Evolutionary conservation across 306 rosid species (phyloP).

Genomic region (Delonix regia): DNA sequence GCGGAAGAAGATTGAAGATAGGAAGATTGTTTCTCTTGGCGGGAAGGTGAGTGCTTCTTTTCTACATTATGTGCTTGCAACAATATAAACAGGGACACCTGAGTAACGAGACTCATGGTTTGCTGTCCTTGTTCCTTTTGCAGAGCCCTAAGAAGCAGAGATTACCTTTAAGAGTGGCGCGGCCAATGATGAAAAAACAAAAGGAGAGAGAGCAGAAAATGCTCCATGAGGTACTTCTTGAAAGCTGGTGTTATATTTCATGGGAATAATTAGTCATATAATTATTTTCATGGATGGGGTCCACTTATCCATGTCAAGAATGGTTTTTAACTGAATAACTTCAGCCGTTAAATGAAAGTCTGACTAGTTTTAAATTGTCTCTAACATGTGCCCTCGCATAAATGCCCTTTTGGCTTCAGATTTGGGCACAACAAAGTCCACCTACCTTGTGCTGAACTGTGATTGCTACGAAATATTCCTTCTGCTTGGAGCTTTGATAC

Average conservation of each 20-base stretch:
- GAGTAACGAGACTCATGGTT: background rate
- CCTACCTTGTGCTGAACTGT: background rate
- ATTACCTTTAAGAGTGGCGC: conserved; percentile 58
- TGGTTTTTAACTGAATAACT: background rate
- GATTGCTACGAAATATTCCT: background rate
- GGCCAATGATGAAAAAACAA: conserved; percentile 61
- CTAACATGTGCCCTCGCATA: background rate
- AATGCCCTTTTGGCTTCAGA: background rate
- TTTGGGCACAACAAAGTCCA: no score
- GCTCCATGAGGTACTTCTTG: conserved; percentile 50
- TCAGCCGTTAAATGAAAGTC: background rate
- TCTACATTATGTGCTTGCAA: background rate
- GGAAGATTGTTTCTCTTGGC: conserved; percentile 74
- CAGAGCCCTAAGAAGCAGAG: conserved; percentile 58
- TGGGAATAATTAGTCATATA: background rate
- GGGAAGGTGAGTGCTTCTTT: conserved; percentile 64
- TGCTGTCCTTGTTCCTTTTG: conserved; percentile 7
- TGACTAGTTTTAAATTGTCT: background rate
- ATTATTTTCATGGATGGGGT: conserved; percentile 23
- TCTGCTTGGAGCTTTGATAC: background rate
- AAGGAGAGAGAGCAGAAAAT: conserved; percentile 63
- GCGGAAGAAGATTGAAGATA: conserved; percentile 70
- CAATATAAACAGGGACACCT: background rate
- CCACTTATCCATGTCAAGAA: background rate
- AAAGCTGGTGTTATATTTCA: background rate